phyloP scores from a whole-genome alignment of 2,329 filamentous ascomycete species.

The Rhynchosporium secalis region DNA sequence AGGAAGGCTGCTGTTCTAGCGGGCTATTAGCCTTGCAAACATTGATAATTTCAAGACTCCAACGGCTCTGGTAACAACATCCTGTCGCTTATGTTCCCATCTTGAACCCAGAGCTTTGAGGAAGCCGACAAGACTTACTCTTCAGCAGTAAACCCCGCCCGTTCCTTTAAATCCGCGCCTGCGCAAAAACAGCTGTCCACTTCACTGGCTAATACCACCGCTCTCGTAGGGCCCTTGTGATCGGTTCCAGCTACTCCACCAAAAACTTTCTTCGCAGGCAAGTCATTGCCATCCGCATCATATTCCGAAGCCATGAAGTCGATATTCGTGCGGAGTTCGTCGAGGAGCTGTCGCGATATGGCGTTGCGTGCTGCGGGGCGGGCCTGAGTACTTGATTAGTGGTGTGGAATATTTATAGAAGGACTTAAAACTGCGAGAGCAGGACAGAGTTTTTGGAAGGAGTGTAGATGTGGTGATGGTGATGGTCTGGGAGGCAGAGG shows the following conservation, averaged over 20 bases:
- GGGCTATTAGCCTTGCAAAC: not conserved
- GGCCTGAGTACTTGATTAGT: slow-evolving; percentile 63
- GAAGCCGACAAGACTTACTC: slow-evolving; percentile 55
- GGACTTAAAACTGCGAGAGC: not conserved
- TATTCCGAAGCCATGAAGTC: slow-evolving; percentile 68
- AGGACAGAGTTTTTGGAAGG: not conserved
- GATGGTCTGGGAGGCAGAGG: not conserved
- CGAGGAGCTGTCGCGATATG: slow-evolving; percentile 76
- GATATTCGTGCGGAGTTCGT: slow-evolving; percentile 70
- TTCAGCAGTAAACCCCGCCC: slow-evolving; percentile 70
- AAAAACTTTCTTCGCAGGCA: slow-evolving; percentile 44
- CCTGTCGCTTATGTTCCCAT: not conserved
- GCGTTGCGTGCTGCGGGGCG: slow-evolving; percentile 85
- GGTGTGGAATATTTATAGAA: not conserved
- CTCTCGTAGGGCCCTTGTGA: slow-evolving; percentile 65
- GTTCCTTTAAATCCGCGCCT: slow-evolving; percentile 91
- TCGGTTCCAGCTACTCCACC: slow-evolving; percentile 48
- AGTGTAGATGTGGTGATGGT: slow-evolving; percentile 5
- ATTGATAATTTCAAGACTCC: not conserved
- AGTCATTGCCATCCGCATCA: slow-evolving; percentile 54
- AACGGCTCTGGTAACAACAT: not conserved
- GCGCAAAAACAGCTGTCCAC: slow-evolving; percentile 90
- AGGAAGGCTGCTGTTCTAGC: slow-evolving; percentile 79
- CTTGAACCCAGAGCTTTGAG: not conserved
- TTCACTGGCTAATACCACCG: slow-evolving; percentile 79